These are phyloP conservation scores for Ilyonectria destructans DNA, from an alignment of 2,329 filamentous ascomycete species.

Conservation along the genomic window DNA sequence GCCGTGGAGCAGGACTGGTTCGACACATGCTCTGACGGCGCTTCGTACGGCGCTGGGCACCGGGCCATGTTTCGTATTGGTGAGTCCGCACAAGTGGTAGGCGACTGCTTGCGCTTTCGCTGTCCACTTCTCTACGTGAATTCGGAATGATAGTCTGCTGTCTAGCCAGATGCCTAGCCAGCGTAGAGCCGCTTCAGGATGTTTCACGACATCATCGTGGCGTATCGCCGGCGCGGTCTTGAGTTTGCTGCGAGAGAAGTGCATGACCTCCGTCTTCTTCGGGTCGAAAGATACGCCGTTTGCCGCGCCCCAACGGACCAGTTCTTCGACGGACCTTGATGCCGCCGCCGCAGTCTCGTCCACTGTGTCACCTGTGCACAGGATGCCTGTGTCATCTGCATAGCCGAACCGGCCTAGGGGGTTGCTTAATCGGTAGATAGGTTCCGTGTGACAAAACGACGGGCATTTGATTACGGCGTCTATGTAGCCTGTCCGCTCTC, in stretches of 20 bases:
- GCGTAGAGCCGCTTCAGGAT: constrained; percentile 3
- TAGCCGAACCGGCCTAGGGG: background rate
- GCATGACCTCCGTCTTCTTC: no score
- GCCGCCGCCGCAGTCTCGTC: no score
- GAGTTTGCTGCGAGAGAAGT: background rate
- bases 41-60: constrained; percentile 21
- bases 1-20: constrained; percentile 32
- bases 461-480: no score
- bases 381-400: no score
- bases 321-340: no score
- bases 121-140: constrained; percentile 19
- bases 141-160: constrained; percentile 15
- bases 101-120: constrained; percentile 15
- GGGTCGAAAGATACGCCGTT: no score
- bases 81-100: constrained; percentile 16
- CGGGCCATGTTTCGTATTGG: constrained; percentile 23
- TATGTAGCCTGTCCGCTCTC: no score
- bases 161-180: constrained; percentile 31
- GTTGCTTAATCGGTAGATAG: background rate
- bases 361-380: no score
- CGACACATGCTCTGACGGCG: no score
- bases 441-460: no score
- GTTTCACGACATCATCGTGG: background rate
- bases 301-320: no score
- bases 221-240: background rate